These are phyloP conservation scores for Populus hybrid DNA, from an alignment of 441 rosid species.

Conservation along the genomic window DNA sequence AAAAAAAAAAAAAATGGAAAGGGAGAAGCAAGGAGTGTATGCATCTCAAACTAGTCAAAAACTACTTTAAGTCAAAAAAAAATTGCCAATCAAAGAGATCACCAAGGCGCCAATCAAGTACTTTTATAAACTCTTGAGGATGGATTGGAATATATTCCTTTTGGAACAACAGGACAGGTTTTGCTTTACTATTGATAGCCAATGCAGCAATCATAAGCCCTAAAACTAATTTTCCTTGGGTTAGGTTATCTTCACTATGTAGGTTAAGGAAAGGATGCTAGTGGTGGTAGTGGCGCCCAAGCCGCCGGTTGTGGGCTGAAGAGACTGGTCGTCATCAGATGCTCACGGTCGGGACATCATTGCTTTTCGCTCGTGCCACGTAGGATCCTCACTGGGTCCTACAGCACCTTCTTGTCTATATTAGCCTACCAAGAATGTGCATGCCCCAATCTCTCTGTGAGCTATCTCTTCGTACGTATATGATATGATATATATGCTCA, in stretches of 20 bases:
- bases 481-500: not conserved
- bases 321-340: conserved; percentile 28
- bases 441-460: not conserved
- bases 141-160: not conserved
- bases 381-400: conserved; percentile 19
- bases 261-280: not conserved
- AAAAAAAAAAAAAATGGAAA: not conserved
- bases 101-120: not conserved
- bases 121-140: not conserved
- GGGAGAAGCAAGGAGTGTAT: not conserved
- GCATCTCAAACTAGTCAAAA: not conserved
- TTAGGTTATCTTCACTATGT: not conserved
- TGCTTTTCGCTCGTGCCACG: conserved; percentile 23
- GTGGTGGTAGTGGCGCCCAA: conserved; percentile 19
- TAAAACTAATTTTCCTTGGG: not conserved
- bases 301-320: conserved; percentile 26
- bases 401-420: conserved; percentile 6
- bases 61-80: not conserved
- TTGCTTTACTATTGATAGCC: not conserved
- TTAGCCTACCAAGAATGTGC: not conserved
- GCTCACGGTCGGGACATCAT: conserved; percentile 23
- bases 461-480: not conserved
- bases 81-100: not conserved
- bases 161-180: not conserved
- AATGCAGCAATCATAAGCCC: not conserved